Evolutionary conservation across 495 filamentous ascomycete species (phyloP), one percentile per base, ranked within the genome.

Genomic region (Saxophila tyrrhenica): DNA sequence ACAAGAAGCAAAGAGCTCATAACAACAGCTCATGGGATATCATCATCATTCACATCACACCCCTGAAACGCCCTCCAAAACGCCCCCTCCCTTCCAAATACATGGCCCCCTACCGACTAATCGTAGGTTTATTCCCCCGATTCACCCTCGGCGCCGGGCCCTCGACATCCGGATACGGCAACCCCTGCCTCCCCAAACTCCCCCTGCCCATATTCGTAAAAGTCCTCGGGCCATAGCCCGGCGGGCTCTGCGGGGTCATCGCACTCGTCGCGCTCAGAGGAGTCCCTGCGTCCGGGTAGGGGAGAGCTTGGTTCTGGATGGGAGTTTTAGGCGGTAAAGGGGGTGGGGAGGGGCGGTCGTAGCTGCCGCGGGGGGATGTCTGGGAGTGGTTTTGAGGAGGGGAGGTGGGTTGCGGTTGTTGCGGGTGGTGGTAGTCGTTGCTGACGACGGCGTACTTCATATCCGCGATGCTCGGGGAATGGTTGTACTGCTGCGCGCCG

Each of bases 251-350:
- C 29, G 29, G 65, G 68, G 45, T 17, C n/a, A 23, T 41, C 41
- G 52, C 48, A 7, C 24, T 32, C 8, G 48, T 45, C 19, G 29
- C 46, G 48, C 39, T 41, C 41, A 13, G 29, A 35, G 29, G 29
- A 7, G 13, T 5, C 29, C 29, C 29, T n/a, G 35, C 20, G 32
- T 24, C 25, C 25, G 41, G 48, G 25, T 61, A 48, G 19, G 54
- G 58, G 51, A 52, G 53, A 2, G 58, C 54, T 16, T 57, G 69
- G 71, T 19, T 21, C 9, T 25, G 9, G 13, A 92, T 78, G 0
- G 88, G 88, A 0, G 86, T 94, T 68, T 92, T 92, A 11, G 89
- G 87, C 10, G 89, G 89, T 21, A 91, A 62, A 0, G 89, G 89
- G 32, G 89, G 89, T 0, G 88, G 83, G 10, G 52, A 42, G n/a